phyloP scores from a whole-genome alignment of 805 yeast genomes.

The Wickerhamiella shivajii region DNA sequence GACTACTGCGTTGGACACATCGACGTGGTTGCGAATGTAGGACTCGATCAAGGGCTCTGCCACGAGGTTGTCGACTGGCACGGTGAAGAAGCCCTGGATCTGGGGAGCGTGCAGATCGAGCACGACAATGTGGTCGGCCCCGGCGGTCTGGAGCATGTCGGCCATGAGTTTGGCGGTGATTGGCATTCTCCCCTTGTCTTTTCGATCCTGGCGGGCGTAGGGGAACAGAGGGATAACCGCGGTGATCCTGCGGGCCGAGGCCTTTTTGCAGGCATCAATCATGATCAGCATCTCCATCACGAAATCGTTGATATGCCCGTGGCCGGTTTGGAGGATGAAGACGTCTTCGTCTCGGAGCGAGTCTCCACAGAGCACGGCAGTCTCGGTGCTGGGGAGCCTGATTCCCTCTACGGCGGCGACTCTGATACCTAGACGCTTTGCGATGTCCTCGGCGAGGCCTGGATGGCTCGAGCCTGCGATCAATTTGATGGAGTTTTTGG shows the following conservation, averaged over 20 bases:
- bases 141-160: constrained; percentile 80
- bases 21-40: constrained; percentile 56
- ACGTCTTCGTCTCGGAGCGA: constrained; percentile 86
- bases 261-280: constrained; percentile 91
- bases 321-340: constrained; percentile 71
- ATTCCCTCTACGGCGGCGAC: constrained; percentile 67
- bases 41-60: constrained; percentile 86
- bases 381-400: constrained; percentile 77
- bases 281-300: constrained; percentile 77
- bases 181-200: constrained; percentile 92
- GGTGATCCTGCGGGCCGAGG: constrained; percentile 85
- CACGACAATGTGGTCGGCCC: constrained; percentile 89
- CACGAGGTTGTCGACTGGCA: constrained; percentile 89
- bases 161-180: constrained; percentile 92
- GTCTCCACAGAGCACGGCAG: constrained; percentile 77
- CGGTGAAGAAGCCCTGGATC: constrained; percentile 90
- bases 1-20: constrained; percentile 47
- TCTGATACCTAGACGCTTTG: constrained; percentile 37
- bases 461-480: constrained; percentile 75
- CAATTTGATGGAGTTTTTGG: constrained; percentile 39
- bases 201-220: constrained; percentile 93
- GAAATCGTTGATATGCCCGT: constrained; percentile 72
- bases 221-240: constrained; percentile 94
- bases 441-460: constrained; percentile 55
- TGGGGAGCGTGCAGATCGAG: constrained; percentile 97